Base-by-base conservation (phyloP, 108 stramenopile species). In the Cyclostephanos tholiformis region DNA sequence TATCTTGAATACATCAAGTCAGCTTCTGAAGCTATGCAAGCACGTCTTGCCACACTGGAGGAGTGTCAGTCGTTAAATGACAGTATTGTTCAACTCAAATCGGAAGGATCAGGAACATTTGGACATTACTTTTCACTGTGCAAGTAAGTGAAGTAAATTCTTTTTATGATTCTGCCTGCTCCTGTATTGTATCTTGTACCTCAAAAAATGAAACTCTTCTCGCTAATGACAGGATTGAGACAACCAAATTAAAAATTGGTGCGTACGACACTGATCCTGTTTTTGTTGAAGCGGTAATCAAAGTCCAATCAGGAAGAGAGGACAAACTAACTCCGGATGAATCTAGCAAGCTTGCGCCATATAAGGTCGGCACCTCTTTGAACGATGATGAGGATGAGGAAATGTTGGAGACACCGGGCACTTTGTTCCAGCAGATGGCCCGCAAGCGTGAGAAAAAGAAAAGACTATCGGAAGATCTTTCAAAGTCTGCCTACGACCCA, bases 221-320 rank as follows among this genome's bases (percentile, higher is more conserved):
- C 6, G 36, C 36, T 36, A 4, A 36, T 36, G 36, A 36, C 36
- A 51, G 50, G 50, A 51, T 51, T 51, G 50, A 51, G 50, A 4
- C 17, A 51, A 51, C 17, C 50, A 51, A 51, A 10, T 20, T 51
- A 51, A 20, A 17, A 20, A 20, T 51, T 51, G 50, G 50, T 51
- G 50, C 50, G 20, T 51, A 51, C 20, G 50, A 51, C 50, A 20
- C 50, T 51, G 20, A 51, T 51, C 19, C 50, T 51, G 50, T 20
- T 51, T 51, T 51, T 20, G 20, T 51, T 20, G 20, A 51, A 20
- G 50, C 50, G 17, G 50, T 51, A 20, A 51, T 51, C 19, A 51
- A 51, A 51, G 50, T 51, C 17, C 50, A 51, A 20, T 2, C 17
- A 51, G 17, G 50, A 4, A 17, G 50, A 20, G 50, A 51, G 50